Evolutionary conservation across 805 yeast species (phyloP).

Genomic region (Ogataea populi-albae): DNA sequence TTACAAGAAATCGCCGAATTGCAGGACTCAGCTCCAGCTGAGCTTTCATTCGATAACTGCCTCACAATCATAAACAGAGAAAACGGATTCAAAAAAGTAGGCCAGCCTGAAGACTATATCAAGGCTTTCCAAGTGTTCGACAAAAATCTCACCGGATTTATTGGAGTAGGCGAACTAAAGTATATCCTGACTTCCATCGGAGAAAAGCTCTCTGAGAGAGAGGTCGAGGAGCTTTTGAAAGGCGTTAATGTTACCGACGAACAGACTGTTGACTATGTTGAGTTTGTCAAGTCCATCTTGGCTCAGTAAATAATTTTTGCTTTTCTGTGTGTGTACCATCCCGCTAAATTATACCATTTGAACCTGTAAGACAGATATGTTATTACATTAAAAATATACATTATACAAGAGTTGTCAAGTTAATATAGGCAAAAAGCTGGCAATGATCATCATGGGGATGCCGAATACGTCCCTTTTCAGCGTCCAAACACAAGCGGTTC

Average conservation of each 20-base stretch:
- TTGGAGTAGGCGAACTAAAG: conserved; percentile 94
- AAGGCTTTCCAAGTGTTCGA: conserved; percentile 97
- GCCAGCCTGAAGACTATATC: conserved; percentile 89
- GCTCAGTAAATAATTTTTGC: conserved; percentile 58
- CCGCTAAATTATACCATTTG: not conserved
- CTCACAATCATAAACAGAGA: conserved; percentile 78
- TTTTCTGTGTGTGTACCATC: not conserved
- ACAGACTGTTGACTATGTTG: conserved; percentile 92
- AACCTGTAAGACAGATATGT: not conserved
- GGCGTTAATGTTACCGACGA: conserved; percentile 93
- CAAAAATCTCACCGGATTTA: conserved; percentile 91
- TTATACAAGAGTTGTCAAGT: conserved; percentile 21
- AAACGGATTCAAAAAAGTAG: conserved; percentile 82
- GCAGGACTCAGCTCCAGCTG: conserved; percentile 37
- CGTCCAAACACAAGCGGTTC: conserved; percentile 89
- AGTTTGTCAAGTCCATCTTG: conserved; percentile 88
- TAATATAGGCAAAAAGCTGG: conserved; percentile 82
- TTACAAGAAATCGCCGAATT: conserved; percentile 74
- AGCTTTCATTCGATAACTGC: conserved; percentile 73
- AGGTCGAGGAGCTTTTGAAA: conserved; percentile 93
- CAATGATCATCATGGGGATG: conserved; percentile 94
- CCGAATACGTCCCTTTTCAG: conserved; percentile 93
- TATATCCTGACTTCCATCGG: conserved; percentile 95
- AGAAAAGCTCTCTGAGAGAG: conserved; percentile 84
- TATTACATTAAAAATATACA: conserved; percentile 1